phyloP scores from a whole-genome alignment of 192 early-diverging fungal genomes.

The Chytriomyces sp. region DNA sequence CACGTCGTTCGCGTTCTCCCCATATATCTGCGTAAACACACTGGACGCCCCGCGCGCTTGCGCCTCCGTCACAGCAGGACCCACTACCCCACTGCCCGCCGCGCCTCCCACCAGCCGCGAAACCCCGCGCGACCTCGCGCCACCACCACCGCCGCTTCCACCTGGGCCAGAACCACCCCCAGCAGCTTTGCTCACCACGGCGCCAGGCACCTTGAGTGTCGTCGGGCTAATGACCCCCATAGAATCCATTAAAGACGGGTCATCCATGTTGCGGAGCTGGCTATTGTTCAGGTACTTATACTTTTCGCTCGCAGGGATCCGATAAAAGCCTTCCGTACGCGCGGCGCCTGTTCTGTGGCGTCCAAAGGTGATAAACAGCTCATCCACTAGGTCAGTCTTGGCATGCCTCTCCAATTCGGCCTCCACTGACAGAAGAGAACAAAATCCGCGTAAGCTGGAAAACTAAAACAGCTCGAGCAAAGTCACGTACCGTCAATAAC shows the following conservation, averaged over 20 bases:
- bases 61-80: conserved; percentile 1
- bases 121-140: conserved; percentile 26
- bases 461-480: conserved; percentile 1
- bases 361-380: conserved; percentile 25
- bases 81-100: background rate
- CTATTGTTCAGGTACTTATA: conserved; percentile 31
- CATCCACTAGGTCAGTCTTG: conserved; percentile 13
- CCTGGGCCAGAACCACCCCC: background rate
- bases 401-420: conserved; percentile 9
- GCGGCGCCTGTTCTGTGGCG: conserved; percentile 73
- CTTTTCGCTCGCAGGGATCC: conserved; percentile 69
- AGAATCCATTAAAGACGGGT: conserved; percentile 16
- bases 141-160: conserved; percentile 21
- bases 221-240: conserved; percentile 1
- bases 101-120: conserved; percentile 12
- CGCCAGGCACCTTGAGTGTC: conserved; percentile 47
- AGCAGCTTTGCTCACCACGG: background rate
- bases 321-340: conserved; percentile 79
- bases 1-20: conserved; percentile 56
- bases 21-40: conserved; percentile 28
- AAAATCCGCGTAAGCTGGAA: background rate
- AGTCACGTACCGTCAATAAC: conserved; percentile 9
- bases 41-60: background rate
- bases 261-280: background rate
- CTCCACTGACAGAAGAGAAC: conserved; percentile 5